Evolutionary conservation across 805 yeast species (phyloP).

Genomic region (Tetrapisispora namnaoensis): DNA sequence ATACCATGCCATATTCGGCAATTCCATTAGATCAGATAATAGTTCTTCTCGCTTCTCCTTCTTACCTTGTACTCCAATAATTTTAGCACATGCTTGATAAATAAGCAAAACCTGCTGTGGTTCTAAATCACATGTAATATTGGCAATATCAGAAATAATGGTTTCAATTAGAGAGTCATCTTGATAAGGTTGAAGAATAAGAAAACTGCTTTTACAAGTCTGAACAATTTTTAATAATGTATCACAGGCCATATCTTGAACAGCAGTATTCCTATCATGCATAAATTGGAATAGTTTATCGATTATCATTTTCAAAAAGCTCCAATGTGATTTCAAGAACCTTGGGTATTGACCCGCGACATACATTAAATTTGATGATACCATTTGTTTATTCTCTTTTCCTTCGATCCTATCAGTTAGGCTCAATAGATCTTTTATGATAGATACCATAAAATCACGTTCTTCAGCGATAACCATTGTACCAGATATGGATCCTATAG

Average conservation of each 20-base stretch:
- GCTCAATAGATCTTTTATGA: conserved; percentile 77
- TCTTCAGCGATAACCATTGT: conserved; percentile 97
- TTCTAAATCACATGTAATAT: conserved; percentile 76
- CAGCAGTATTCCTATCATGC: conserved; percentile 99
- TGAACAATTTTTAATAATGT: conserved; percentile 89
- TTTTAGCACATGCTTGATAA: conserved; percentile 91
- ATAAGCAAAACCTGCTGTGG: conserved; percentile 95
- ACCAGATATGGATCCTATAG: conserved; percentile 96
- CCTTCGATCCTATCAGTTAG: conserved; percentile 89
- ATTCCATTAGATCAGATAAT: conserved; percentile 63
- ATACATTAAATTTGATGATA: conserved; percentile 96
- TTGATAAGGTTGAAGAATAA: conserved; percentile 74
- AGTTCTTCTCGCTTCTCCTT: conserved; percentile 55
- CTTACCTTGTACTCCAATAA: conserved; percentile 72
- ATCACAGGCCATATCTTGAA: conserved; percentile 99
- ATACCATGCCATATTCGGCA: conserved; percentile 89
- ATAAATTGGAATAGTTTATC: conserved; percentile 90
- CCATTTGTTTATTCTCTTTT: conserved; percentile 92
- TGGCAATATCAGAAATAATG: conserved; percentile 67
- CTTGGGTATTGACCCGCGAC: conserved; percentile 98
- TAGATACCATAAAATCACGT: conserved; percentile 79
- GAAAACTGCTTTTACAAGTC: conserved; percentile 90
- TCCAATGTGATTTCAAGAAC: conserved; percentile 95
- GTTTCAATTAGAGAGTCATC: conserved; percentile 79
- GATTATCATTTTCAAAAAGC: conserved; percentile 84